Evolutionary conservation across 108 stramenopile genomes (phyloP).

Genomic region (Fragilaria radians): DNA sequence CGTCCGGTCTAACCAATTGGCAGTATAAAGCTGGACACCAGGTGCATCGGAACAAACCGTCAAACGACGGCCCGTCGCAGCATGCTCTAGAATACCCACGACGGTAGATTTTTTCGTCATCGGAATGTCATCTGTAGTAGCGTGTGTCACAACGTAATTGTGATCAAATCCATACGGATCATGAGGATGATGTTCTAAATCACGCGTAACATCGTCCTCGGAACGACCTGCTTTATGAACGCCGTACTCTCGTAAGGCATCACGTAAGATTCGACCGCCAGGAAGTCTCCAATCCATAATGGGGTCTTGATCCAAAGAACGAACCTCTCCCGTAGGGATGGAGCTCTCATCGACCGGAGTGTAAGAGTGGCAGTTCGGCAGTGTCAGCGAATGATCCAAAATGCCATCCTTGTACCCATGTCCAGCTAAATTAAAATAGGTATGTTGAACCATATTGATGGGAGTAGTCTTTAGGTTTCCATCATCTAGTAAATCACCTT

Average conservation of each 20-base stretch:
- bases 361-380: slow-evolving; percentile 51
- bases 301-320: slow-evolving; percentile 28
- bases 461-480: slow-evolving; percentile 48
- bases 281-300: slow-evolving; percentile 56
- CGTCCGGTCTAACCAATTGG: slow-evolving; percentile 55
- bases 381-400: slow-evolving; percentile 49
- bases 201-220: slow-evolving; percentile 3
- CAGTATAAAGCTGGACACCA: slow-evolving; percentile 85
- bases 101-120: too few species aligned
- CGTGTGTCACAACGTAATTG: slow-evolving; percentile 57
- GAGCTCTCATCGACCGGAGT: slow-evolving; percentile 53
- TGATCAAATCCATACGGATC: slow-evolving; percentile 76
- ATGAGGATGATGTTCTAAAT: slow-evolving; percentile 13
- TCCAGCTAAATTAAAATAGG: slow-evolving; percentile 77
- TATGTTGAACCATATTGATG: slow-evolving; percentile 75
- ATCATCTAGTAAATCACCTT: slow-evolving; percentile 32
- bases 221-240: slow-evolving; percentile 20
- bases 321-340: slow-evolving; percentile 69
- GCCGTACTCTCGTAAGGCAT: slow-evolving; percentile 41
- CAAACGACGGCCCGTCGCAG: slow-evolving; percentile 30
- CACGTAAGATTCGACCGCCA: slow-evolving; percentile 24
- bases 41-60: slow-evolving; percentile 62
- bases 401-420: slow-evolving; percentile 35
- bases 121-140: slow-evolving; percentile 15
- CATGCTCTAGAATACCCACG: slow-evolving; percentile 25